Evolutionary conservation across 331 rosid species (phyloP), one percentile per base, ranked within the genome.

Genomic region (Malus hybrid): DNA sequence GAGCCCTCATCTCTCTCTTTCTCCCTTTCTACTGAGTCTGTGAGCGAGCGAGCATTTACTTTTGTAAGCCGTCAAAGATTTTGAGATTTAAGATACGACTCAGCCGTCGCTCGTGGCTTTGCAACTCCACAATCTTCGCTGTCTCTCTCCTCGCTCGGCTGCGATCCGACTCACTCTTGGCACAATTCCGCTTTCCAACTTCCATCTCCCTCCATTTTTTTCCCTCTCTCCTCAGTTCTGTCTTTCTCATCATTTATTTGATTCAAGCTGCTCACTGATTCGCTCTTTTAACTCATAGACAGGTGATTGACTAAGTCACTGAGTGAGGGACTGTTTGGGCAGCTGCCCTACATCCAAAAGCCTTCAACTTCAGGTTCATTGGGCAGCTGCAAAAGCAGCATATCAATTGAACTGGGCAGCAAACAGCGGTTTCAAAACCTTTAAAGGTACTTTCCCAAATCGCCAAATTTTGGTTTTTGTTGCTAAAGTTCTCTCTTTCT

Each of bases 351-450:
- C 19, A 5, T 31, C 13, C 57, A 44, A 27, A 69, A 34, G 13
- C 60, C 62, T 18, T 29, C 28, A 55, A 5, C 13, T 33, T 32
- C 75, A 70, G 44, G 15, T 50, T 52, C 7, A 10, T 34, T 34
- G 42, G 39, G 39, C 39, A 36, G 44, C 3, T 9, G 44, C 44
- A 36, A 79, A 75, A 74, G 73, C 76, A 20, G 68, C 71, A 57
- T 74, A 82, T 78, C 80, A 73, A 84, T 90, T 94, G 97, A 96
- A 90, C 71, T 94, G 97, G 96, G 66, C 79, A 66, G 85, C 73
- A 77, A 90, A 71, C 13, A 88, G 74, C 69, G 80, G 92, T 70
- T 85, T 61, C 57, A 87, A 85, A 82, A 80, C 89, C 65, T 87
- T 86, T 80, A 93, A 90, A 94, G 96, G 97, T 93, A 67, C 27